Base-by-base conservation (phyloP, 202 grass and related monocot species). In the Carex arenaria region DNA sequence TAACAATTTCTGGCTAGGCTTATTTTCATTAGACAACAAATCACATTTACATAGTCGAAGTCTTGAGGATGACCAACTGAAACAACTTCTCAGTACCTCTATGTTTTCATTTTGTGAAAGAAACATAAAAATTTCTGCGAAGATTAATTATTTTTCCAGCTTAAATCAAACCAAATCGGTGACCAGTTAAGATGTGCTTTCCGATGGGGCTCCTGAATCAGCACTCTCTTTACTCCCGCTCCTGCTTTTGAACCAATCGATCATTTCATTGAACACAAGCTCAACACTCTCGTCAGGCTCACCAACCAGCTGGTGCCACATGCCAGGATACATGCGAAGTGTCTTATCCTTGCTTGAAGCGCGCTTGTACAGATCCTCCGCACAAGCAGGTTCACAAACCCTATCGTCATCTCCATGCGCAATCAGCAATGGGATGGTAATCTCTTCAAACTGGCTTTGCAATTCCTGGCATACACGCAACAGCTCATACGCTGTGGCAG, bases 291-390 rank as follows among this genome's bases (percentile, higher is more conserved):
- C 89, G 12, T 98, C 91, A 2, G 92, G 85, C 86, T 98, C 95
- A 64, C 91, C 95, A 73, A 98, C 9, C 2, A 98, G 80, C 90
- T 95, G 92, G 86, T 95, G 95, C 95, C 95, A 95, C 93, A 98
- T 95, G n/a, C 52, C 93, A 0, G 95, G 91, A 86, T 93, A 93
- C 2, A 98, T 69, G 10, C 59, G 85, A 2, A 98, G 76, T 32
- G 89, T 93, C 89, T 98, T 98, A 89, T 98, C 95, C 51, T 49
- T 55, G 93, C 93, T 93, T 3, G 87, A 81, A 0, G 92, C 90
- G n/a, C 91, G 90, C n/a, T 83, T 80, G 90, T 84, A 80, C 20
- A 98, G 85, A 67, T 98, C 95, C 88, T 98, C 86, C 36, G 34
- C 92, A 65, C 95, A 91, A 6, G 86, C 87, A 13, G 95, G 90